These are phyloP conservation scores for Botryotinia calthae DNA, from an alignment of 2,329 filamentous ascomycete genomes.

Conservation along the genomic window DNA sequence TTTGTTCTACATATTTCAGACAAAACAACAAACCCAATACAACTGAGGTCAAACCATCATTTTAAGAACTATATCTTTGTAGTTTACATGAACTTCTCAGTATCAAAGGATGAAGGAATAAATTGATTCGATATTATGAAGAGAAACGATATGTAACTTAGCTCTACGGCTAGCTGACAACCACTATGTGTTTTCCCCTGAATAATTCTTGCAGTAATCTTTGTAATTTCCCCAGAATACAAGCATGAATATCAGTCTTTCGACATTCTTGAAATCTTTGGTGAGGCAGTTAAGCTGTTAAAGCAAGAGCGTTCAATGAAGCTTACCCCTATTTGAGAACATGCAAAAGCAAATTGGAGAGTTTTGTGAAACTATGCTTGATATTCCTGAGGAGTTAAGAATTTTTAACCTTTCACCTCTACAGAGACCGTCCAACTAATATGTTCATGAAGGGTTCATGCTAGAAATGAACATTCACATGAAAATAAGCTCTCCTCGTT, in stretches of 20 bases:
- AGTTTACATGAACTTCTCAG: background rate
- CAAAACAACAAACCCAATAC: too few species aligned
- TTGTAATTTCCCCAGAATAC: background rate
- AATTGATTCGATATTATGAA: background rate
- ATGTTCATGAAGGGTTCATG: background rate
- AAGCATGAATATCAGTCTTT: background rate
- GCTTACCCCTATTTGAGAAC: background rate
- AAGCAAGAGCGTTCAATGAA: background rate
- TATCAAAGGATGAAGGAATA: background rate
- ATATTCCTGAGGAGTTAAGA: too few species aligned
- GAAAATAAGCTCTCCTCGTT: background rate
- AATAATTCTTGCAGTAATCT: background rate
- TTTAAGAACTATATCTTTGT: background rate
- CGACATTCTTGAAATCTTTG: background rate
- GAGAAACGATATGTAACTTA: background rate
- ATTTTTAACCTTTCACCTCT: too few species aligned
- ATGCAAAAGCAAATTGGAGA: background rate
- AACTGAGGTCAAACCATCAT: background rate
- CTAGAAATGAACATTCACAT: slow-evolving; percentile 1
- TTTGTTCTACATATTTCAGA: background rate
- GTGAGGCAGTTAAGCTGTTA: background rate
- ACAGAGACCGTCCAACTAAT: background rate
- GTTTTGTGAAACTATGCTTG: background rate
- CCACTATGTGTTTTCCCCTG: too few species aligned
- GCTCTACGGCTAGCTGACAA: background rate